Base-by-base conservation (phyloP, 2,329 filamentous ascomycete species). In the Pestalotiopsis sp. region DNA sequence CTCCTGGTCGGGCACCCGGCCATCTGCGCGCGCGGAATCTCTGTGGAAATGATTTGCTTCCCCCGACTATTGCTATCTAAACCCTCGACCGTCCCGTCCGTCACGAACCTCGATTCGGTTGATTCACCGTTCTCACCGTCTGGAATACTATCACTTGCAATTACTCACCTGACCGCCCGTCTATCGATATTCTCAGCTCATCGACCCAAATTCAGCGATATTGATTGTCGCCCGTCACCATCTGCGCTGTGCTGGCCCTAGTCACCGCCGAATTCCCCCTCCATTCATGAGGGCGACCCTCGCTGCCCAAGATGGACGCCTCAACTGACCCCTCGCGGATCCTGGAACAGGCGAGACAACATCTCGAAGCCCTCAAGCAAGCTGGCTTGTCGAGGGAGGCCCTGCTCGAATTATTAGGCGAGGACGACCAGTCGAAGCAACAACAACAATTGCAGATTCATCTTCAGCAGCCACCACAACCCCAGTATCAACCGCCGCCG, bases 301-400 rank as follows among this genome's bases (percentile, higher is more conserved):
- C 17, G 49, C 31, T 25, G 45, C 20, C 57, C 57, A n/a, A 13
- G 12, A 67, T 67, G 66, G 66, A 67, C 27, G 59, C 66, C 27
- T 20, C 36, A 25, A 62, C 61, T 56, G 73, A 78, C 70, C 75
- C 76, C 31, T 77, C 76, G 69, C 73, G 75, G 69, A 76, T 76
- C 69, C 59, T 78, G 57, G 77, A 75, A 58, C 74, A 77, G 70
- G 77, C 76, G 66, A 75, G 76, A 70, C 71, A 76, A 68, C 76
- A 77, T 65, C 73, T 79, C 66, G 76, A 78, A 68, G 77, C 77
- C 69, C 70, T 79, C 62, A 78, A 78, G 69, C 75, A 79, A 68
- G 74, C 76, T n/a, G 77, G 77, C 57, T 73, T 79, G 9, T 78
- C 76, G 66, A 75, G 74, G 64, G 73, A 77, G 68, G 74, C 72